A percentile compares a stretch with the other conserved stretches of the same genome.
phyloP scores from a whole-genome alignment of 371 early-diverging fungal species.

The Enterocytospora artemiae region DNA sequence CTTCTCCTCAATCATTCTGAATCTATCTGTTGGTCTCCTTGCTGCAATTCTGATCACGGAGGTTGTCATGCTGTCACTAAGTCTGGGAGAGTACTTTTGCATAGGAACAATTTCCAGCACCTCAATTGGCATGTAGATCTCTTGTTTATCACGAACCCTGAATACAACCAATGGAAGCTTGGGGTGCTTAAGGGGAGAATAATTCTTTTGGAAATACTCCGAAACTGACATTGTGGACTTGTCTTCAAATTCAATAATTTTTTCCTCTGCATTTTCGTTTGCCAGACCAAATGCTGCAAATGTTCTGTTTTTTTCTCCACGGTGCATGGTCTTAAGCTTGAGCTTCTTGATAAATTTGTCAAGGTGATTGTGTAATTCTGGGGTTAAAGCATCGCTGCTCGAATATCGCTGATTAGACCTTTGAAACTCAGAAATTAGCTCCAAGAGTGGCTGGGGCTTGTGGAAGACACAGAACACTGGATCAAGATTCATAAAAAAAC shows the following conservation, averaged over 20 bases:
- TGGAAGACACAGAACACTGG: conserved; percentile 33
- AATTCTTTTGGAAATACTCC: conserved; percentile 46
- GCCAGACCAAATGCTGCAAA: conserved; percentile 15
- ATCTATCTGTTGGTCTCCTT: conserved; percentile 28
- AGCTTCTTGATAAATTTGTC: conserved; percentile 24
- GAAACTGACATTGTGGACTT: conserved; percentile 26
- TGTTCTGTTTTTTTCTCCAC: conserved; percentile 10
- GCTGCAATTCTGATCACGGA: conserved; percentile 41
- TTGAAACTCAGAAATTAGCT: conserved; percentile 12
- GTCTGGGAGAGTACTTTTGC: conserved; percentile 40
- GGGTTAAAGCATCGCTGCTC: conserved; percentile 1
- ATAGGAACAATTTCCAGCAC: conserved; percentile 27
- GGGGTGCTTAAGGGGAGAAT: conserved; percentile 32
- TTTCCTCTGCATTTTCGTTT: background rate
- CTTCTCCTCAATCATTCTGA: conserved; percentile 26
- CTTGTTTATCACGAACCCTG: conserved; percentile 14
- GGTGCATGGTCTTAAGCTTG: conserved; percentile 16
- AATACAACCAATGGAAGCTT: conserved; percentile 36
- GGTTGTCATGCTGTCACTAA: conserved; percentile 39
- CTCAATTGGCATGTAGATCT: conserved; percentile 46
- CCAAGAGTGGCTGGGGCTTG: conserved; percentile 15
- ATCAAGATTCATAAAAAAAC: conserved; percentile 45
- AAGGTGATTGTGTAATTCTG: conserved; percentile 20
- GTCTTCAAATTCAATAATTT: conserved; percentile 16
- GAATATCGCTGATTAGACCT: background rate